Evolutionary conservation across 768 basidiomycete species (phyloP).

Genomic region (Rhodotorula toruloides): DNA sequence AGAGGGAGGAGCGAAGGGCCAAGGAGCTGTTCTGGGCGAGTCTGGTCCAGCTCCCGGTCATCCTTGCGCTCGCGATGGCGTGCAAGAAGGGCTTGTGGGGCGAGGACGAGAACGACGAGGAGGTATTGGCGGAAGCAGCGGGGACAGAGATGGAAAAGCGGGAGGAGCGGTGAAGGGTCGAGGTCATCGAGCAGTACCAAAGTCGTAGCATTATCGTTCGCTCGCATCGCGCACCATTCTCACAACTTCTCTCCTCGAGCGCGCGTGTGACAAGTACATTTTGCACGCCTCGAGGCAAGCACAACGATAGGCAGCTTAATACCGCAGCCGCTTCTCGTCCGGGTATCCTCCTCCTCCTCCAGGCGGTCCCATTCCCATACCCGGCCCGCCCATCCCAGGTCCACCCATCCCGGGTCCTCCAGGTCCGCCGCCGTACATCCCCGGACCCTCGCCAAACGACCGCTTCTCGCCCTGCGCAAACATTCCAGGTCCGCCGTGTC

Average conservation of each 20-base stretch:
- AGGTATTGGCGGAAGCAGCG: background rate
- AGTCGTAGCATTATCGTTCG: no score
- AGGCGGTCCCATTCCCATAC: conserved; percentile 34
- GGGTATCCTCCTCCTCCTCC: conserved; percentile 21
- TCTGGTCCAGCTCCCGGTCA: conserved; percentile 82
- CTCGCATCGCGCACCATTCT: no score
- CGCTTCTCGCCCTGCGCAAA: no score
- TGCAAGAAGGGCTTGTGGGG: conserved; percentile 70
- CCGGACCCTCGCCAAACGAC: background rate
- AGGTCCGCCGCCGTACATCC: background rate
- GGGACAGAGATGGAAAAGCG: background rate
- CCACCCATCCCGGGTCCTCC: background rate
- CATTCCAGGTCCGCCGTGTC: no score
- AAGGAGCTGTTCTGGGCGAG: conserved; percentile 69
- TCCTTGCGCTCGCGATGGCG: conserved; percentile 88
- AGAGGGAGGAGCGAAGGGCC: conserved; percentile 52
- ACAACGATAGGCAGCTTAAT: no score
- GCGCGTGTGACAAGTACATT: no score
- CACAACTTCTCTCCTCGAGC: background rate
- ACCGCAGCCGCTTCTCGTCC: conserved; percentile 34
- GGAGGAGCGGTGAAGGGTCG: no score
- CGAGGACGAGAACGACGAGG: background rate
- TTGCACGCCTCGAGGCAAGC: no score
- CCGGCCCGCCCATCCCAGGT: background rate
- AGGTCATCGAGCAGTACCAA: no score